These are phyloP conservation scores for Colletotrichum magnum DNA, from an alignment of 2,329 filamentous ascomycete genomes.

Conservation along the genomic window DNA sequence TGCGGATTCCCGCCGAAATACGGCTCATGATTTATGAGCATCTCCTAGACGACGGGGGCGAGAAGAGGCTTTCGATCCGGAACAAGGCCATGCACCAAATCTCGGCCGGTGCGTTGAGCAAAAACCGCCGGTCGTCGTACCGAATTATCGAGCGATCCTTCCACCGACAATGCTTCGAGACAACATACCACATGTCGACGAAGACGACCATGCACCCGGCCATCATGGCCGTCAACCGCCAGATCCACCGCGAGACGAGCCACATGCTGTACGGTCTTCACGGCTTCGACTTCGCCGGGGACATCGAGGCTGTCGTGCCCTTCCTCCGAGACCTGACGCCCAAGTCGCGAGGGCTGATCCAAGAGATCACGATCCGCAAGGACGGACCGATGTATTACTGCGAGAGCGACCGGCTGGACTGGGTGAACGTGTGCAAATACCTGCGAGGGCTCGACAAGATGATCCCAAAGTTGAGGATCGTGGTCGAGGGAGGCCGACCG, in stretches of 20 bases:
- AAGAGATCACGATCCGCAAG: conserved; percentile 68
- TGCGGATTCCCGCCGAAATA: conserved; percentile 57
- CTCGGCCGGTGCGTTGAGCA: conserved; percentile 14
- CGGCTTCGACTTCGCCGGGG: conserved; percentile 71
- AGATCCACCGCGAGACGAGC: conserved; percentile 69
- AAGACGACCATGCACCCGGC: conserved; percentile 57
- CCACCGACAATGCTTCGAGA: conserved; percentile 59
- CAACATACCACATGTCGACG: conserved; percentile 68
- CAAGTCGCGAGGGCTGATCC: conserved; percentile 61
- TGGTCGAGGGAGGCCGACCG: conserved; percentile 69
- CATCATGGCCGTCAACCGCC: conserved; percentile 61
- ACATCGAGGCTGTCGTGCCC: conserved; percentile 72
- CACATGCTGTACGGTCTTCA: conserved; percentile 69
- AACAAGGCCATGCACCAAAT: conserved; percentile 50
- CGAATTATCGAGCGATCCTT: conserved; percentile 57
- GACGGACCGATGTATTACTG: conserved; percentile 68
- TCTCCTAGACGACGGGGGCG: conserved; percentile 58
- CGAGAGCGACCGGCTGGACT: conserved; percentile 59
- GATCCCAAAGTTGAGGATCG: conserved; percentile 62
- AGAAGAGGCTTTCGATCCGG: conserved; percentile 56
- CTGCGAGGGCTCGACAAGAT: conserved; percentile 51
- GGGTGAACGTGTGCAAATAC: conserved; percentile 66
- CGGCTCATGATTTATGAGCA: conserved; percentile 60
- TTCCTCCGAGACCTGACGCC: conserved; percentile 71
- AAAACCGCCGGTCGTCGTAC: conserved; percentile 53